Conservation (phyloP, 345 rosid species). For the Gossypium sturtianum region DNA sequence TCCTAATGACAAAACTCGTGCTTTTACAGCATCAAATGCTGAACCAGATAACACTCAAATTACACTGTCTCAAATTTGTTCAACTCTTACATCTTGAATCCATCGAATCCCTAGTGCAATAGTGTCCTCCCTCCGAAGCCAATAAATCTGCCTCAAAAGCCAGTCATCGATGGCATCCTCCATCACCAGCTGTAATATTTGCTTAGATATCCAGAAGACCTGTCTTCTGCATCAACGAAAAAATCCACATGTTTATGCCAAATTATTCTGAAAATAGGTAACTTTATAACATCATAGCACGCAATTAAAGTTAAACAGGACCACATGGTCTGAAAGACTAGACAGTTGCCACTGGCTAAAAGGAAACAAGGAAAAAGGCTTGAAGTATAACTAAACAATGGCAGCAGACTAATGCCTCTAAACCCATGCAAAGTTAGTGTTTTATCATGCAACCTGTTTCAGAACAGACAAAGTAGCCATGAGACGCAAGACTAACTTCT, state of each 20-base stretch:
- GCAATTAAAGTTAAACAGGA: neutral
- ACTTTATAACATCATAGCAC: neutral
- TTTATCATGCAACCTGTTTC: neutral
- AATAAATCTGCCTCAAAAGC: conserved; percentile 78
- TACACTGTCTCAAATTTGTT: neutral
- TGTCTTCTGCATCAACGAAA: conserved; percentile 61
- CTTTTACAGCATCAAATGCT: neutral
- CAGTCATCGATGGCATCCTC: conserved; percentile 99
- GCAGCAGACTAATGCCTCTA: neutral
- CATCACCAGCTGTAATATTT: conserved; percentile 89
- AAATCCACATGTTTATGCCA: conserved; percentile 14
- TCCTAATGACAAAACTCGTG: neutral
- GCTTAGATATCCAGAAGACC: conserved; percentile 97
- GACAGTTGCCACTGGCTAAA: neutral
- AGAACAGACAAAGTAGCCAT: neutral
- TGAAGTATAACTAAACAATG: neutral
- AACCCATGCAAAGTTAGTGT: neutral
- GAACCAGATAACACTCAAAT: neutral
- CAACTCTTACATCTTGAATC: conserved; percentile 84
- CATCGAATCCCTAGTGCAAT: conserved; percentile 74
- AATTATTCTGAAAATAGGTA: neutral
- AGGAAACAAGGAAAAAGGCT: neutral
- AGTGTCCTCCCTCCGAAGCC: conserved; percentile 80
- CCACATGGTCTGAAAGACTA: neutral
- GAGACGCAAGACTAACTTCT: neutral